Evolutionary conservation across 768 basidiomycete genomes (phyloP).

Genomic region (Lactarius hatsudake): DNA sequence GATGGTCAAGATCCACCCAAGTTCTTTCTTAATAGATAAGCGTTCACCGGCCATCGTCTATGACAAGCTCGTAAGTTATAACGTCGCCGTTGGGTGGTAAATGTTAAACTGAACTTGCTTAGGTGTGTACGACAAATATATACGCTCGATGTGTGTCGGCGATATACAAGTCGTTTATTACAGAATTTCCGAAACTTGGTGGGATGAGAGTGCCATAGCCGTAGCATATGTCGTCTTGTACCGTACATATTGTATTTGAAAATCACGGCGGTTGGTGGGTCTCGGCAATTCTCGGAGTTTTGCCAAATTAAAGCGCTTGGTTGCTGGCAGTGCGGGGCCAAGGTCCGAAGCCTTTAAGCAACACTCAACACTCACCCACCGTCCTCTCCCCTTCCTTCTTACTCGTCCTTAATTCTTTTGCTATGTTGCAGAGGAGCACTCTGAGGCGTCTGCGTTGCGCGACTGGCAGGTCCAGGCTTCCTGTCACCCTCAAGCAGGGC

Average conservation of each 20-base stretch:
- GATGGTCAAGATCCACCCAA: constrained; percentile 89
- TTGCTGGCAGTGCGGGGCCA: constrained; percentile 6
- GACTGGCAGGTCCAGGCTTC: constrained; percentile 30
- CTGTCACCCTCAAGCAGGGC: constrained; percentile 24
- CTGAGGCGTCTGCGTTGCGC: constrained; percentile 37
- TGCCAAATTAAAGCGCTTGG: not conserved
- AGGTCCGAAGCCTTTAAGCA: constrained; percentile 1
- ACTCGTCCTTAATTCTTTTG: not conserved
- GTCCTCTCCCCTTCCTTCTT: not conserved
- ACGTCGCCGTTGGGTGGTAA: not conserved
- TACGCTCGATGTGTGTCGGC: constrained; percentile 92
- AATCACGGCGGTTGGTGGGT: not conserved
- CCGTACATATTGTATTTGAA: not conserved
- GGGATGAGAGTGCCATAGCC: constrained; percentile 7
- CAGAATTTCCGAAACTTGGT: constrained; percentile 26
- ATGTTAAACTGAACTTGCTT: constrained; percentile 11
- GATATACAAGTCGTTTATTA: constrained; percentile 59
- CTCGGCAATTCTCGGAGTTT: constrained; percentile 4
- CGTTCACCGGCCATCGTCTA: constrained; percentile 87
- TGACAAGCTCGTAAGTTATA: constrained; percentile 82
- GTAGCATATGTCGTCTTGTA: not conserved
- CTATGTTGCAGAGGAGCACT: constrained; percentile 41
- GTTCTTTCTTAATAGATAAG: constrained; percentile 77
- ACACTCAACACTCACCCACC: constrained; percentile 11
- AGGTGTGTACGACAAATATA: constrained; percentile 79